These are phyloP conservation scores for Debaryomyces tyrocola DNA, from an alignment of 805 yeast genomes.

Conservation along the genomic window DNA sequence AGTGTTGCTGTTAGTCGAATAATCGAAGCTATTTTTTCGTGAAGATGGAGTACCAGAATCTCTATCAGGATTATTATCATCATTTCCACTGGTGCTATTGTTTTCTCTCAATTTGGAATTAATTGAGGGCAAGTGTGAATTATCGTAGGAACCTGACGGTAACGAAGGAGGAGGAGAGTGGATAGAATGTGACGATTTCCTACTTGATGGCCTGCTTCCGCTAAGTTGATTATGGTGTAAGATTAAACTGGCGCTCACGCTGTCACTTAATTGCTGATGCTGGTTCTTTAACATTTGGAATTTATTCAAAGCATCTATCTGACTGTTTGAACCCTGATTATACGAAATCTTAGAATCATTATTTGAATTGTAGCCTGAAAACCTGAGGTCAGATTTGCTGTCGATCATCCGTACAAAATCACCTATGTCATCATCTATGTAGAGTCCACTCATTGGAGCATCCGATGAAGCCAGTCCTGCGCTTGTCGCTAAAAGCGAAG, in stretches of 20 bases:
- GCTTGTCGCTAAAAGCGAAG: slow-evolving; percentile 31
- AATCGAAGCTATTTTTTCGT: not conserved
- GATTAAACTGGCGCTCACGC: slow-evolving; percentile 50
- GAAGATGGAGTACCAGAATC: not conserved
- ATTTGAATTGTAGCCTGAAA: slow-evolving; percentile 18
- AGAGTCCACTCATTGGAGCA: slow-evolving; percentile 42
- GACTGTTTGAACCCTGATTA: slow-evolving; percentile 17
- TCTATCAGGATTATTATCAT: not conserved
- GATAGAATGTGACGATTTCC: slow-evolving; percentile 33
- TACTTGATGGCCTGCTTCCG: slow-evolving; percentile 23
- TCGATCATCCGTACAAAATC: slow-evolving; percentile 75
- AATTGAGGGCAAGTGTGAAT: slow-evolving; percentile 31
- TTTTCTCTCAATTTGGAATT: slow-evolving; percentile 29
- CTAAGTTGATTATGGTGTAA: slow-evolving; percentile 21
- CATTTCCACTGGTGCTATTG: not conserved
- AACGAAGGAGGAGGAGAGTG: slow-evolving; percentile 18
- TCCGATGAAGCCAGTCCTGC: slow-evolving; percentile 36
- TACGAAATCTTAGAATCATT: slow-evolving; percentile 9
- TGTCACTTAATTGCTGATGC: slow-evolving; percentile 57
- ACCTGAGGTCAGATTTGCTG: slow-evolving; percentile 53
- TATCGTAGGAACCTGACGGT: slow-evolving; percentile 25
- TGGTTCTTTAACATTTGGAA: slow-evolving; percentile 54
- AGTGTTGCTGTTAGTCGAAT: slow-evolving; percentile 9
- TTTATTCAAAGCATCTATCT: slow-evolving; percentile 47
- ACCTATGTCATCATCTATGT: slow-evolving; percentile 58